phyloP scores from a whole-genome alignment of 345 rosid species.

The Eucalyptus erythrocorys region DNA sequence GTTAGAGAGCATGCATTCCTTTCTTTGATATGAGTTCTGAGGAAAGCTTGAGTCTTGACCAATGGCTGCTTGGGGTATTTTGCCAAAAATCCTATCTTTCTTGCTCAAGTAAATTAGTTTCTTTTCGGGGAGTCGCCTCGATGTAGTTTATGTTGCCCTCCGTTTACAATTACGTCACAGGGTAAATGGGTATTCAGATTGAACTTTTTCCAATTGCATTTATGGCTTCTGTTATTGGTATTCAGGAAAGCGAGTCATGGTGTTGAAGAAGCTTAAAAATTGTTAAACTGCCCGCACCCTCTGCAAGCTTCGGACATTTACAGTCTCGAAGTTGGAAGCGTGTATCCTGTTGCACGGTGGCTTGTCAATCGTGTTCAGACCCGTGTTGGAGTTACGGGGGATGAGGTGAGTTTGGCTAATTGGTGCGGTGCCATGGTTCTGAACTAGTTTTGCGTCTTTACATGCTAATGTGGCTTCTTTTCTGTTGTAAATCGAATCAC shows the following conservation, averaged over 20 bases:
- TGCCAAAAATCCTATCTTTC: not conserved
- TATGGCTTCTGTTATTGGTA: not conserved
- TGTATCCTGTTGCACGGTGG: not conserved
- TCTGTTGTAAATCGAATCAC: not conserved
- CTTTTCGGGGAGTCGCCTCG: not conserved
- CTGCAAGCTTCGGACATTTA: not conserved
- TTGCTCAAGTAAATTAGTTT: not conserved
- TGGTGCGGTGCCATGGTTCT: not conserved
- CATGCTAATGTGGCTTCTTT: not conserved
- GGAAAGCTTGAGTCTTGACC: not conserved
- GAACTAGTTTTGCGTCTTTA: not conserved
- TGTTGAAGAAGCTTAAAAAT: not conserved
- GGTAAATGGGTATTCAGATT: not conserved
- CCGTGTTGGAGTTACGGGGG: not conserved
- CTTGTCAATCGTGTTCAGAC: not conserved
- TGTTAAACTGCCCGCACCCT: not conserved
- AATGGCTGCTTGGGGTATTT: not conserved
- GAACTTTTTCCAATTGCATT: not conserved
- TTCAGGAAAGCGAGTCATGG: not conserved
- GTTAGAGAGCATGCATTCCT: not conserved
- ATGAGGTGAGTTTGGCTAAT: not conserved
- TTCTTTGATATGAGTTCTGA: not conserved
- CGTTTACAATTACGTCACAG: not conserved
- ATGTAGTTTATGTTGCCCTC: not conserved
- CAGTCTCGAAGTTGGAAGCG: not conserved